Evolutionary conservation across 352 stramenopile genomes (phyloP).

Genomic region (Globisporangium iwayamae): DNA sequence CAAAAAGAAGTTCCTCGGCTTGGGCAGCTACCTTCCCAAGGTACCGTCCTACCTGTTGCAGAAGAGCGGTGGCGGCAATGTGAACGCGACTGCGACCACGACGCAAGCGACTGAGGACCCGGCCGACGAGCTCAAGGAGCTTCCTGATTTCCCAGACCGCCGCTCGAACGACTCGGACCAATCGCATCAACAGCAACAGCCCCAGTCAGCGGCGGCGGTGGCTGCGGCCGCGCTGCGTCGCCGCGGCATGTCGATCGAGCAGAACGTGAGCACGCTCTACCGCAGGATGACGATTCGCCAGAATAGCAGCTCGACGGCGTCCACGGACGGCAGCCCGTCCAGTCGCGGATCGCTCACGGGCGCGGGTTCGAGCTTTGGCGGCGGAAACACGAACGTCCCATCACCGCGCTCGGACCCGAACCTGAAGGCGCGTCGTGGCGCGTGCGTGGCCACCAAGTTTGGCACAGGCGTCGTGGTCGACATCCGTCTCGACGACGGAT

Average conservation of each 20-base stretch:
- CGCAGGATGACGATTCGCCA: constrained; percentile 51
- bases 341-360: constrained; percentile 24
- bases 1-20: constrained; percentile 45
- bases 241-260: constrained; percentile 52
- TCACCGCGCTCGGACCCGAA: constrained; percentile 31
- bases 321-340: constrained; percentile 14
- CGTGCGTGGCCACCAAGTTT: constrained; percentile 73
- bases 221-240: constrained; percentile 28
- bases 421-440: constrained; percentile 46
- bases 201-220: constrained; percentile 28
- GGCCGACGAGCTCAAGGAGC: constrained; percentile 33
- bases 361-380: constrained; percentile 12
- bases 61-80: constrained; percentile 21
- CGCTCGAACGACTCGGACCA: constrained; percentile 9
- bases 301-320: constrained; percentile 30
- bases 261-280: constrained; percentile 47
- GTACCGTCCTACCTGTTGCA: constrained; percentile 46
- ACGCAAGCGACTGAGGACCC: constrained; percentile 4
- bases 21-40: constrained; percentile 63
- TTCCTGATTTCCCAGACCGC: constrained; percentile 36
- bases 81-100: neutral
- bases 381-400: constrained; percentile 11
- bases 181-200: constrained; percentile 7
- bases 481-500: constrained; percentile 62
- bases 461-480: constrained; percentile 74